phyloP scores from a whole-genome alignment of 2,329 filamentous ascomycete genomes.

The Neoscytalidium dimidiatum region DNA sequence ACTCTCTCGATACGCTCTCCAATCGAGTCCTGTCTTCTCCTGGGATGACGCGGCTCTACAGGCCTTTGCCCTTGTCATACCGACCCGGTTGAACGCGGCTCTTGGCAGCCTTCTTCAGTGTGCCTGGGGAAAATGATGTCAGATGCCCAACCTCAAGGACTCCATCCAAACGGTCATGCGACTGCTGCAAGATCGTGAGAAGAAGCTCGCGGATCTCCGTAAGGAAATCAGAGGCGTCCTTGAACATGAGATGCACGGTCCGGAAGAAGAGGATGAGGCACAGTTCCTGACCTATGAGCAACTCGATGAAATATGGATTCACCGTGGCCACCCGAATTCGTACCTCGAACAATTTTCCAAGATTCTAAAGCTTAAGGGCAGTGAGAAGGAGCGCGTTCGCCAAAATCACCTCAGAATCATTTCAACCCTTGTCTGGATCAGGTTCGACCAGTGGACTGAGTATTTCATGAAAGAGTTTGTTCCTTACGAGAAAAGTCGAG shows the following conservation, averaged over 20 bases:
- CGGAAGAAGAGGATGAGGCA: not conserved
- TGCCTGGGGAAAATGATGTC: constrained; percentile 36
- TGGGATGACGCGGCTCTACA: not conserved
- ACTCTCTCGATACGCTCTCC: not conserved
- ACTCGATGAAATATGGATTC: not conserved
- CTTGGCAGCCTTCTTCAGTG: not conserved
- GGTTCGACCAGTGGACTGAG: not conserved
- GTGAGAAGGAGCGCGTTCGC: not conserved
- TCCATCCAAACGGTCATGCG: not conserved
- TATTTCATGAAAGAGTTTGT: not conserved
- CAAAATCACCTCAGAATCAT: not conserved
- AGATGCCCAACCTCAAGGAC: constrained; percentile 30
- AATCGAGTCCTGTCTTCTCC: not conserved
- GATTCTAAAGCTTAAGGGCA: not conserved
- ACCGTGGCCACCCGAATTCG: not conserved
- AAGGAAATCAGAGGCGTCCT: not conserved
- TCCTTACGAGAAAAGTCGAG: not conserved
- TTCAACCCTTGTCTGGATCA: not conserved
- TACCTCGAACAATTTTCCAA: not conserved
- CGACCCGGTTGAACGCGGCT: not conserved
- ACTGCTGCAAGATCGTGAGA: not conserved
- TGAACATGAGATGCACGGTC: not conserved
- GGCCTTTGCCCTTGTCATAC: not conserved
- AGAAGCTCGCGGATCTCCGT: not conserved
- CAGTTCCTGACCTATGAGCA: not conserved